Evolutionary conservation across 139 green algal species (phyloP).

Genomic region (Chlamydomonas sp.): DNA sequence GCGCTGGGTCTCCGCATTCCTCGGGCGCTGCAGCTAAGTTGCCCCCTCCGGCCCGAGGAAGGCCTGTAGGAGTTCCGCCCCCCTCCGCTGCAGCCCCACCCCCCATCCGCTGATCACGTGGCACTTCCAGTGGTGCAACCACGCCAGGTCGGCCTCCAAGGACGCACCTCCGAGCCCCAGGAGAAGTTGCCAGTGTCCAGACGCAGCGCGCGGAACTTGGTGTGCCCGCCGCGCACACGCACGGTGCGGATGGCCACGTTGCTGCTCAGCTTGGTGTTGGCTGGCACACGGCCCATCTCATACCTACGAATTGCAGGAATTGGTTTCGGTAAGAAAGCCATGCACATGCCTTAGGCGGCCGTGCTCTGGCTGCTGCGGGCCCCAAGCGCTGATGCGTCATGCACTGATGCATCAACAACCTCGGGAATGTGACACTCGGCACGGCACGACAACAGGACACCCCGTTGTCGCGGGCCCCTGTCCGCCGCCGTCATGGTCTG

Average conservation of each 20-base stretch:
- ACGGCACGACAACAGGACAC: no score
- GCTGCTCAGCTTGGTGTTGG: conserved; percentile 96
- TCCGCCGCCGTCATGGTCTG: no score
- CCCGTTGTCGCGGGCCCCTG: no score
- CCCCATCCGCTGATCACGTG: no score
- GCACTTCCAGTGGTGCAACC: no score
- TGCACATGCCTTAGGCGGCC: background rate
- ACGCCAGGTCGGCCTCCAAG: background rate
- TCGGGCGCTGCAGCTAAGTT: background rate
- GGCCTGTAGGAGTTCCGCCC: background rate
- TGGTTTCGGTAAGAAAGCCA: background rate
- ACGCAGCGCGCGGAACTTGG: conserved; percentile 98
- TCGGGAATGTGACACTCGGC: no score
- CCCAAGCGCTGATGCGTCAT: no score
- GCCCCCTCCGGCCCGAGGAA: no score
- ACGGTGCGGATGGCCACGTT: conserved; percentile 92
- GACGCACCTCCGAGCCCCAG: conserved; percentile 79
- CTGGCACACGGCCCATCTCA: conserved; percentile 95
- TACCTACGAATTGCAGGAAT: conserved; percentile 75
- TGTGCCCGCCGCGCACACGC: conserved; percentile 95
- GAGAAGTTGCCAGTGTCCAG: conserved; percentile 98
- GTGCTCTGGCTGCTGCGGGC: no score
- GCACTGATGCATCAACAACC: no score
- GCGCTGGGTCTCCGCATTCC: no score
- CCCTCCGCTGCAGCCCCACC: no score